Percentiles rank a stretch among this genome's conserved stretches.
phyloP scores from a whole-genome alignment of 2,329 filamentous ascomycete species.

The Alternaria sp. region DNA sequence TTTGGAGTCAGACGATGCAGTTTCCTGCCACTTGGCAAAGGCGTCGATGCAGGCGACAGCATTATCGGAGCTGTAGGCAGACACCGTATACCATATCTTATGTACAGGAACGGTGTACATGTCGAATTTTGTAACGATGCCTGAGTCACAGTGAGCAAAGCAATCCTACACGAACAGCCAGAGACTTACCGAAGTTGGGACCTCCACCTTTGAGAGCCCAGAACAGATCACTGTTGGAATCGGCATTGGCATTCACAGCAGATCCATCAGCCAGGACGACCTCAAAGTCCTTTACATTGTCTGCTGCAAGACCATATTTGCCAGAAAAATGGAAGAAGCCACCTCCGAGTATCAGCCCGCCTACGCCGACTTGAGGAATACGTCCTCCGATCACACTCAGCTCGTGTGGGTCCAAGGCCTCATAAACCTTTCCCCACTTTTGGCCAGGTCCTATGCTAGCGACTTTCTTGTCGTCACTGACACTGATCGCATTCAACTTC shows the following conservation, averaged over 20 bases:
- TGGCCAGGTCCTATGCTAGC: neutral
- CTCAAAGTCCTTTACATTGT: constrained; percentile 11
- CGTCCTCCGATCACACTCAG: neutral
- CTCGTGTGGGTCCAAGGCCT: neutral
- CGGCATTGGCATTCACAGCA: constrained; percentile 3
- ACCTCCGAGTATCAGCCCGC: neutral
- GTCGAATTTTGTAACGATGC: neutral
- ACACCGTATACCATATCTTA: neutral
- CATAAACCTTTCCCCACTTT: neutral
- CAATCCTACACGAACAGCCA: neutral
- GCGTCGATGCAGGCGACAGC: neutral
- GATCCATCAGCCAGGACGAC: constrained; percentile 11
- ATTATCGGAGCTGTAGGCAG: neutral
- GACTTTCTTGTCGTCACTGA: neutral
- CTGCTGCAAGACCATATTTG: constrained; percentile 2
- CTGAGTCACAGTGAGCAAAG: neutral
- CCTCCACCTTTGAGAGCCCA: neutral
- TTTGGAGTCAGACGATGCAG: neutral
- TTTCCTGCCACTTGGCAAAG: neutral
- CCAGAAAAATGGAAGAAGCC: constrained; percentile 7
- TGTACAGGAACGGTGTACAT: neutral
- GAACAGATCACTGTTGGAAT: neutral
- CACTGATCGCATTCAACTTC: neutral
- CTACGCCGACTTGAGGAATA: neutral
- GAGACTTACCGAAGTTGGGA: neutral